Evolutionary conservation across 371 early-diverging fungal species (phyloP).

Genomic region (Haplosporangium sp.): DNA sequence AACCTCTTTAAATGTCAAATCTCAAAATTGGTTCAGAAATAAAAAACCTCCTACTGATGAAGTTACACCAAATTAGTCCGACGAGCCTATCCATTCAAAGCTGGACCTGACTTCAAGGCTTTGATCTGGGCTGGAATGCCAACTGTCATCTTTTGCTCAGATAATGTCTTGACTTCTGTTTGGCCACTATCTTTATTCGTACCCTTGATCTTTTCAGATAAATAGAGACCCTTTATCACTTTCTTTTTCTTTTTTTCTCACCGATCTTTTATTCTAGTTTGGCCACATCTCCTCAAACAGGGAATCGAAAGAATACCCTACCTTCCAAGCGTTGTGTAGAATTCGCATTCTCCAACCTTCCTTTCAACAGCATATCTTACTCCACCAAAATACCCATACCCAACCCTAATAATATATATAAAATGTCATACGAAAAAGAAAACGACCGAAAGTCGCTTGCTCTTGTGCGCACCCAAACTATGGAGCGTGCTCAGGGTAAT

Average conservation of each 20-base stretch:
- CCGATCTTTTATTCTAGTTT: conserved; percentile 9
- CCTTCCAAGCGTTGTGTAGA: neutral
- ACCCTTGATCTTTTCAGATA: conserved; percentile 1
- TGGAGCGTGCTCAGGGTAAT: conserved; percentile 52
- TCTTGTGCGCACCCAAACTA: conserved; percentile 47
- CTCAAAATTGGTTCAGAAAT: neutral
- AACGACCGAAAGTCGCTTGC: conserved; percentile 40
- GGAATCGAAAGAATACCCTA: conserved; percentile 4
- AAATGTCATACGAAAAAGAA: conserved; percentile 46
- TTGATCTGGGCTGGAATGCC: neutral
- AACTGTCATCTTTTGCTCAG: neutral
- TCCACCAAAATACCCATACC: neutral
- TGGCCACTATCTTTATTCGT: neutral
- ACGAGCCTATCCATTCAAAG: neutral
- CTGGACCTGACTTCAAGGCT: neutral
- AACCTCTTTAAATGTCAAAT: conserved; percentile 4
- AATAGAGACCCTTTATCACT: neutral
- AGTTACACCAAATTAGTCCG: neutral
- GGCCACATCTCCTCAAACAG: conserved; percentile 11
- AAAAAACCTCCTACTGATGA: neutral
- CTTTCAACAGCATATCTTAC: neutral
- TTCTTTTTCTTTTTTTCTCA: neutral
- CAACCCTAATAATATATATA: neutral
- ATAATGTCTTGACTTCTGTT: conserved; percentile 6
- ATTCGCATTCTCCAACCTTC: neutral